Evolutionary conservation across 2,329 filamentous ascomycete species (phyloP).

Genomic region (Kalaharituber pfeilii): DNA sequence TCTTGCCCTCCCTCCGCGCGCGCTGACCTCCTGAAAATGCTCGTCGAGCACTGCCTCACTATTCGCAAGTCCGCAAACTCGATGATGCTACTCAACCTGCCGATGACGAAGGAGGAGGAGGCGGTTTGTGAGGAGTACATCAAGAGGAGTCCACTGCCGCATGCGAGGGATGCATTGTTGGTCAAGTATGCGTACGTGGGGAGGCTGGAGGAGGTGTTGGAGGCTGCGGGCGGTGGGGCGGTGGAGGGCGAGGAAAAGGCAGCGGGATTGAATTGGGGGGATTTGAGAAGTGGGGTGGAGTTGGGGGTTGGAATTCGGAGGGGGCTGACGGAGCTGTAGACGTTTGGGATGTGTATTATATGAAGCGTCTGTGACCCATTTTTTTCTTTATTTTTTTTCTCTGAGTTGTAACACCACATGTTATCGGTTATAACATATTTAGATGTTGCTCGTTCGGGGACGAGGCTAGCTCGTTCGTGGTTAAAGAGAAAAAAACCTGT

Average conservation of each 20-base stretch:
- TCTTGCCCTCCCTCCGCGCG: conserved; percentile 8
- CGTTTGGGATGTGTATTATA: too few species aligned
- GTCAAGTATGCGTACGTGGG: conserved; percentile 14
- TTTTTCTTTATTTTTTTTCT: too few species aligned
- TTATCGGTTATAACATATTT: too few species aligned
- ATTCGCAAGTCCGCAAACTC: conserved; percentile 11
- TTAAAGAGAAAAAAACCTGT: too few species aligned
- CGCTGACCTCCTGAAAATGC: conserved; percentile 6
- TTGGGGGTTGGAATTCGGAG: conserved; percentile 5
- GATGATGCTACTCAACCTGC: conserved; percentile 13
- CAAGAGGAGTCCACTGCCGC: not conserved
- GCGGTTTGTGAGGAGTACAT: conserved; percentile 8
- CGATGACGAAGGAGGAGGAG: conserved; percentile 14
- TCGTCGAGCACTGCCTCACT: conserved; percentile 15
- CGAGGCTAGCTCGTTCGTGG: too few species aligned
- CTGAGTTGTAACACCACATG: too few species aligned
- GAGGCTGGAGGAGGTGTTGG: conserved; percentile 9
- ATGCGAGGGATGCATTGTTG: conserved; percentile 17
- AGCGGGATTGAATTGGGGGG: conserved; percentile 5
- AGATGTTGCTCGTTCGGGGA: too few species aligned
- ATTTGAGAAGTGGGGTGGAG: conserved; percentile 2
- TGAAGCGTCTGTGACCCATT: too few species aligned
- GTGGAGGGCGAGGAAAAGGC: not conserved
- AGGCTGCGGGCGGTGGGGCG: not conserved
- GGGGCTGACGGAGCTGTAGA: not conserved